Base-by-base conservation (phyloP, 148 eudicot species). In the Simmondsia chinensis region DNA sequence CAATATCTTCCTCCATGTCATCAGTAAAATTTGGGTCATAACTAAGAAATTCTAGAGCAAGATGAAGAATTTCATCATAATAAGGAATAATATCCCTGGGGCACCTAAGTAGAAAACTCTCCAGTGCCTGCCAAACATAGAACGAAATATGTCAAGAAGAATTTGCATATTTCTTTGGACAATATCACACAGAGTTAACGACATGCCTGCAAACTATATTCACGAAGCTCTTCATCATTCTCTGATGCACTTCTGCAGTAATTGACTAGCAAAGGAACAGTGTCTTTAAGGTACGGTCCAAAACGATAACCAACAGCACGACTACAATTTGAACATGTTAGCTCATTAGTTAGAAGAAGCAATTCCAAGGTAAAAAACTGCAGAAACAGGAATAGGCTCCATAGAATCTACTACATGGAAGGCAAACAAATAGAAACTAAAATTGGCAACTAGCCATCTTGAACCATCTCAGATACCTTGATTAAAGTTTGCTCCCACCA, bases 11-110 rank as follows among this genome's bases (percentile, higher is more conserved):
- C 57, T 91, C 99, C 99, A 85, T 91, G 78, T 74, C 62, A 68
- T 91, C 99, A 29, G 99, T 85, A 66, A 91, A 85, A 61, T 91
- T 91, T 31, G 99, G 99, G 64, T 91, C 99, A 64, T 91, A 82
- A 57, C 99, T 85, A 54, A 91, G 82, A 64, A 62, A 91, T 63
- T 85, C 95, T 60, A 91, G 63, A 25, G 80, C 68, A 43, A 91
- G 88, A 67, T 79, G 75, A 60, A 85, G 77, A 53, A 91, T 77
- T 63, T 79, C 48, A 26, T 85, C 71, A 48, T 86, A 85, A 53
- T 85, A 91, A 19, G 59, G 46, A 49, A 80, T 70, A 34, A 91
- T 82, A 57, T 85, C 99, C 68, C 88, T 68, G 42, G 86, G 94
- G 63, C 99, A 93, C 75, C 99, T 74, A 24, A 93, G 89, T 25